Conservation (phyloP, 1,284 basidiomycete species). For the Rhodotorula sp. region DNA sequence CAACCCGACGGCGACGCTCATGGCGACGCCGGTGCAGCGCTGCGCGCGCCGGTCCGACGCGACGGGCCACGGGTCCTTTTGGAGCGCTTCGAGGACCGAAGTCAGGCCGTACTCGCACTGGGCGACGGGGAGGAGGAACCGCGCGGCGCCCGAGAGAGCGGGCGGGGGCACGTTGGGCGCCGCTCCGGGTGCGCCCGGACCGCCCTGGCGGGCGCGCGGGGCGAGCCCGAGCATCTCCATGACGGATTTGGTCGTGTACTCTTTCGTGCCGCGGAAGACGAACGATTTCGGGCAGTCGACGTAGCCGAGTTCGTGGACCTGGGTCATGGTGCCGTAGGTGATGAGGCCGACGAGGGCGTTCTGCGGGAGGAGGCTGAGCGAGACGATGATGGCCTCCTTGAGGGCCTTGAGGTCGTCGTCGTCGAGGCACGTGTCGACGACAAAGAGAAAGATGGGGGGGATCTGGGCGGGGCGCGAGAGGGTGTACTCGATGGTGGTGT, state of each 20-base stretch:
- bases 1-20: constrained; percentile 90
- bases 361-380: constrained; percentile 12
- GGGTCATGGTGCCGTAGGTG: constrained; percentile 55
- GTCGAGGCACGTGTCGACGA: constrained; percentile 94
- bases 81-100: constrained; percentile 84
- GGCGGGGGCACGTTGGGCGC: constrained; percentile 72
- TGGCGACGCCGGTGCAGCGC: constrained; percentile 90
- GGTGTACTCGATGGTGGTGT: constrained; percentile 99
- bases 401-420: constrained; percentile 81
- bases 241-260: constrained; percentile 94
- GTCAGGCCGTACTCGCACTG: constrained; percentile 98
- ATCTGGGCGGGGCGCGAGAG: constrained; percentile 85
- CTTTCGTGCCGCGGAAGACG: constrained; percentile 99
- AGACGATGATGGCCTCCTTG: constrained; percentile 68
- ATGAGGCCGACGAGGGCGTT: constrained; percentile 25
- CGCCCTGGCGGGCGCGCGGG: constrained; percentile 54
- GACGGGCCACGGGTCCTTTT: constrained; percentile 96
- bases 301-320: constrained; percentile 98
- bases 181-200: constrained; percentile 50
- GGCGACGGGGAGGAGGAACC: constrained; percentile 89
- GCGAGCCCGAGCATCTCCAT: constrained; percentile 95
- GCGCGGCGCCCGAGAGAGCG: constrained; percentile 78
- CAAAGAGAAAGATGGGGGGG: constrained; percentile 94
- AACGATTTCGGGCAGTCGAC: constrained; percentile 96
- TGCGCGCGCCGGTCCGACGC: constrained; percentile 93